Evolutionary conservation across 176 grass and related monocot genomes (phyloP).

Genomic region (Eremochloa ophiuroides): DNA sequence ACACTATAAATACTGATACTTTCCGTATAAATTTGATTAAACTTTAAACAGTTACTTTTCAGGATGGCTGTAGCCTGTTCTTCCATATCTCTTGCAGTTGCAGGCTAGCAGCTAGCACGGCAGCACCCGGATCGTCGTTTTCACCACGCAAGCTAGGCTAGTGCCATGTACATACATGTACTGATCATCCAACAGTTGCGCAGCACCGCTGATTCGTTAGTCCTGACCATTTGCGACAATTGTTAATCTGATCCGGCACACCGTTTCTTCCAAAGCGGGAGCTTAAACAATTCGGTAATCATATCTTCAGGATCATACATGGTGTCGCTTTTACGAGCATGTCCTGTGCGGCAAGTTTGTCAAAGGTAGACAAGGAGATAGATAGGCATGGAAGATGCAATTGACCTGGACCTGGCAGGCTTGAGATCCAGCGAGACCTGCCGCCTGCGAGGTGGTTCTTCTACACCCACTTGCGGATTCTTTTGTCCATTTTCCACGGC

Average conservation of each 20-base stretch:
- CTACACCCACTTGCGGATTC: neutral
- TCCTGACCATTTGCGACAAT: neutral
- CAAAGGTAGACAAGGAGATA: neutral
- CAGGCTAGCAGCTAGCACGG: neutral
- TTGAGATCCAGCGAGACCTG: neutral
- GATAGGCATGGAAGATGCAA: constrained; percentile 3
- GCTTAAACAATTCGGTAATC: neutral
- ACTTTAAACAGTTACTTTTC: neutral
- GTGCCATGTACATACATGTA: neutral
- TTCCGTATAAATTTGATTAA: neutral
- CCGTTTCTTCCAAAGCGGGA: neutral
- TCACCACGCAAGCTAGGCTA: neutral
- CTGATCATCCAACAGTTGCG: neutral
- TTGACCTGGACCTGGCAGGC: neutral
- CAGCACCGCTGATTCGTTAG: neutral
- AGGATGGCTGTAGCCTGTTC: neutral
- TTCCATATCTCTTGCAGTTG: neutral
- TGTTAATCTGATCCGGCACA: neutral
- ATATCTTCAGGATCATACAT: neutral
- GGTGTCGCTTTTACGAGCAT: constrained; percentile 25
- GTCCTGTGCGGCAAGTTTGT: constrained; percentile 10
- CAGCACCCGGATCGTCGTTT: neutral
- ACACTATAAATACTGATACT: no score
- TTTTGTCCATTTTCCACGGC: neutral
- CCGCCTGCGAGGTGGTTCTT: neutral